A percentile compares a stretch with the other conserved stretches of the same genome.
These are phyloP conservation scores for Colletotrichum viniferum DNA, from an alignment of 2,329 filamentous ascomycete genomes.

Conservation along the genomic window DNA sequence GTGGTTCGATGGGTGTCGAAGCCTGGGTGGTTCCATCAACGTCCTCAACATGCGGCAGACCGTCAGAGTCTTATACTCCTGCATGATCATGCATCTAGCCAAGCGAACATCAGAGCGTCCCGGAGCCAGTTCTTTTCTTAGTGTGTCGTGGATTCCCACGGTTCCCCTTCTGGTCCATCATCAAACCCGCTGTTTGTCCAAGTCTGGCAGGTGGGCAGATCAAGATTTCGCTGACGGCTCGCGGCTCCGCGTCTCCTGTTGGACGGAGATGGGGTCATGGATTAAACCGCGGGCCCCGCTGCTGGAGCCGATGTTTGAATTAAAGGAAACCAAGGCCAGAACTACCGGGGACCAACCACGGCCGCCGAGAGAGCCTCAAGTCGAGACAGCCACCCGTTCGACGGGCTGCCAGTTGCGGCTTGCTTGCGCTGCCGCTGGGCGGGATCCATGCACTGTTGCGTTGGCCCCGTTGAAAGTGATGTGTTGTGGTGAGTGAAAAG, in stretches of 20 bases:
- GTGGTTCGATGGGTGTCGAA: neutral
- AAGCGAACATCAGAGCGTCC: neutral
- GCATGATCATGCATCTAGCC: neutral
- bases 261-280: neutral
- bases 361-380: neutral
- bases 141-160: neutral
- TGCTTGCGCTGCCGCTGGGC: neutral
- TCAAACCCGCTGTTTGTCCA: neutral
- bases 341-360: slow-evolving; percentile 7
- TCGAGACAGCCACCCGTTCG: neutral
- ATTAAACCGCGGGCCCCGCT: neutral
- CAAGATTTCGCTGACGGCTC: neutral
- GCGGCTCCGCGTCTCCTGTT: neutral
- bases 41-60: neutral
- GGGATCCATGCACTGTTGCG: neutral
- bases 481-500: neutral
- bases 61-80: neutral
- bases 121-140: neutral
- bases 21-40: neutral
- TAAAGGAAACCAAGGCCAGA: neutral
- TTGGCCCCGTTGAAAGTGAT: neutral
- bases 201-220: neutral
- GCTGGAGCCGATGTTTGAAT: slow-evolving; percentile 12
- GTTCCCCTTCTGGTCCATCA: neutral
- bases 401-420: neutral